A percentile compares a stretch with the other conserved stretches of the same genome.
phyloP scores from a whole-genome alignment of 2,329 filamentous ascomycete genomes.

The Pseudogymnoascus sp. region DNA sequence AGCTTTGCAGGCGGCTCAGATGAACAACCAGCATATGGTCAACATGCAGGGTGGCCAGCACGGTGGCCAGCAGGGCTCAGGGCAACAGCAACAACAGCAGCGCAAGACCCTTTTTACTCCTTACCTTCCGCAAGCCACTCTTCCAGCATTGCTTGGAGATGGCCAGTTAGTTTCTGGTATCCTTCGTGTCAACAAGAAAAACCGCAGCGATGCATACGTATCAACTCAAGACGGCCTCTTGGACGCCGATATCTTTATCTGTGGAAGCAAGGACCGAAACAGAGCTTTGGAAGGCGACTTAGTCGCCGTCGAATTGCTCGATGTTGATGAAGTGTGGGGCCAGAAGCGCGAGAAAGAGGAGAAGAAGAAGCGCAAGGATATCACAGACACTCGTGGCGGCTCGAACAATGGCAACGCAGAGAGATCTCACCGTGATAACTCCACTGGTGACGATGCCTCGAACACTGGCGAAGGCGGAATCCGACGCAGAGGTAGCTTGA shows the following conservation, averaged over 20 bases:
- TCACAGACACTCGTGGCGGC: constrained; percentile 78
- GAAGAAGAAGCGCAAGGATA: constrained; percentile 99
- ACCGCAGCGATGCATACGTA: constrained; percentile 95
- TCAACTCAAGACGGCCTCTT: constrained; percentile 79
- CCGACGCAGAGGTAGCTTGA: constrained; percentile 84
- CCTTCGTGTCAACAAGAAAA: constrained; percentile 98
- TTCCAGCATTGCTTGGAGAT: constrained; percentile 82
- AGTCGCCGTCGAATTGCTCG: constrained; percentile 89
- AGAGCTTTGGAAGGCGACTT: constrained; percentile 92
- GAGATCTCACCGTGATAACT: constrained; percentile 43
- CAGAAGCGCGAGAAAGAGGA: constrained; percentile 99
- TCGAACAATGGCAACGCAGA: constrained; percentile 65
- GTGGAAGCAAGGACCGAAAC: constrained; percentile 97
- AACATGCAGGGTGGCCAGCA: constrained; percentile 64
- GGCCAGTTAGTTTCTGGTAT: constrained; percentile 94
- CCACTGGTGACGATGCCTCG: constrained; percentile 54
- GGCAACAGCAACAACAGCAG: constrained; percentile 80
- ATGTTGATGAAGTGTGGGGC: constrained; percentile 96
- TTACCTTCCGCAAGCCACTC: constrained; percentile 87
- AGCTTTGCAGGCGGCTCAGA: constrained; percentile 80
- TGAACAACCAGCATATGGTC: constrained; percentile 68
- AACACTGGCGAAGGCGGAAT: constrained; percentile 70
- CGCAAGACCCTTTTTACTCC: constrained; percentile 98
- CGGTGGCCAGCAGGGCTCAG: constrained; percentile 52
- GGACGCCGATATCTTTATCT: constrained; percentile 98